Conservation (phyloP, 2,329 filamentous ascomycete species). For the Cryphonectria carpinicola region DNA sequence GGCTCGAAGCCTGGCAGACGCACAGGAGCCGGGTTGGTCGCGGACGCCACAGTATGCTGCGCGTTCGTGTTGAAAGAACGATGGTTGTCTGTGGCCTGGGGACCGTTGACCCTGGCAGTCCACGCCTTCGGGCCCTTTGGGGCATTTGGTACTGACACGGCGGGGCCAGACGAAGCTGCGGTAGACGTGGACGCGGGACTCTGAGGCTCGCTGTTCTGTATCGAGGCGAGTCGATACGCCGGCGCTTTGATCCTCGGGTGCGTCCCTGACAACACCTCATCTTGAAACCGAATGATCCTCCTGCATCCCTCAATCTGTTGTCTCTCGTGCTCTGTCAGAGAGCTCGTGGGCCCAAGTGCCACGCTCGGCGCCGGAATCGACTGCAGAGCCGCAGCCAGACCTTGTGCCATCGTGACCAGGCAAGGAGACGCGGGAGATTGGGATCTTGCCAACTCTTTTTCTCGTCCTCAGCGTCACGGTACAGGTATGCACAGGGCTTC, state of each 20-base stretch:
- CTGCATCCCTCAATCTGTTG: constrained; percentile 72
- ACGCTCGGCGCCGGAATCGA: constrained; percentile 14
- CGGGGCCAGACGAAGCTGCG: constrained; percentile 28
- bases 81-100: constrained; percentile 36
- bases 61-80: constrained; percentile 43
- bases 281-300: constrained; percentile 79
- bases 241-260: constrained; percentile 67
- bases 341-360: constrained; percentile 29
- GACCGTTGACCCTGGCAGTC: constrained; percentile 21
- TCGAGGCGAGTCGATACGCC: constrained; percentile 42
- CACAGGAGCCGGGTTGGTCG: constrained; percentile 27
- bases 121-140: constrained; percentile 28
- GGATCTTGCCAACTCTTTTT: background rate
- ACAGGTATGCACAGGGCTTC: constrained; percentile 4
- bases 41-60: constrained; percentile 38
- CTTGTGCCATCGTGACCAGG: constrained; percentile 30
- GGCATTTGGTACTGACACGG: constrained; percentile 19
- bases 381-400: constrained; percentile 26
- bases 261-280: constrained; percentile 78
- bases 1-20: constrained; percentile 31
- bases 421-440: constrained; percentile 1
- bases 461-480: background rate
- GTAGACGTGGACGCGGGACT: constrained; percentile 31
- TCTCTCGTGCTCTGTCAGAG: constrained; percentile 50
- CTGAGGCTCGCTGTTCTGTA: constrained; percentile 29